Evolutionary conservation across 345 rosid species (phyloP), one percentile per base, ranked within the genome.

Genomic region (Rubroshorea leprosula): DNA sequence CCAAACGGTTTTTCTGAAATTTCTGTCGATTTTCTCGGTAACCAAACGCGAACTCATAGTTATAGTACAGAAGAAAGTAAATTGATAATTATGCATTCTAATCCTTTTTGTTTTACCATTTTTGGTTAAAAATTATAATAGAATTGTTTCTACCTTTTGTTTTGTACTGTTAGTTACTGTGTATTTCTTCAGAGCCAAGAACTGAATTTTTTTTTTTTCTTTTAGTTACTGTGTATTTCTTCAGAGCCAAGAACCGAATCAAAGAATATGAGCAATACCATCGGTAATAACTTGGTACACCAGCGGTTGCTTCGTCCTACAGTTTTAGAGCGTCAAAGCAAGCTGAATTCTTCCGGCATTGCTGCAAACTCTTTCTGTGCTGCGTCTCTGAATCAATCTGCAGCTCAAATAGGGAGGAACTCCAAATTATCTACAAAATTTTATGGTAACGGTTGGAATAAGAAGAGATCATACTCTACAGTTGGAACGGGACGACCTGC

Each of bases 211-310:
- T n/a, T n/a, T n/a, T n/a, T n/a, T n/a, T n/a, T n/a, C n/a, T n/a
- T n/a, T n/a, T n/a, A n/a, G n/a, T n/a, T n/a, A n/a, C 61, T 46
- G 27, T 68, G 64, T 48, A 76, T 66, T 77, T 65, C 71, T 78
- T 78, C 73, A 55, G 78, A 66, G 20, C 22, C 14, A 72, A 67
- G 72, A 58, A 68, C 67, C 47, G 83, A 27, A 72, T 65, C 74
- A 46, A 72, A 65, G 76, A 74, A 74, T 60, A 91, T 91, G 98
- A 86, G 90, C 60, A 81, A 74, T 72, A 69, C 80, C 50, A 54
- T 85, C 12, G 72, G 78, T 63, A 77, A 77, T 53, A 77, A 80
- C 57, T 61, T 85, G 64, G 73, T 87, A 11, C 81, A 64, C 57
- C 85, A 71, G 70, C 76, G 79, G 65, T 82, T 85, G 71, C 71